A percentile compares a stretch with the other conserved stretches of the same genome.
Conservation (phyloP, 2,329 filamentous ascomycete genomes). For the Penicillium sp. region DNA sequence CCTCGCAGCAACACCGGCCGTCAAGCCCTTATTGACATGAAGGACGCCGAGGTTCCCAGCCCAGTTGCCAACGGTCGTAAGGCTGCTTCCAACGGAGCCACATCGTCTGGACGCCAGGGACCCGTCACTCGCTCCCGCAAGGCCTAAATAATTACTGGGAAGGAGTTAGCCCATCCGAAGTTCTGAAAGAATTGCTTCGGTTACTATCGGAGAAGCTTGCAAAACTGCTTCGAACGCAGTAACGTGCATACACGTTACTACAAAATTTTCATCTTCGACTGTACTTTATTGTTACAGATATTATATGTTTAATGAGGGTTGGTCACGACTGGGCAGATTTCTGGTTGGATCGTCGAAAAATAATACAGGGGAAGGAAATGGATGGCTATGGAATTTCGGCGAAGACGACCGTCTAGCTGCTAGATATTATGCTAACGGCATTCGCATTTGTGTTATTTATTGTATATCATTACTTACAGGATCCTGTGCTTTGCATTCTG, state of each 20-base stretch:
- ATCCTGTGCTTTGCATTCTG: not conserved
- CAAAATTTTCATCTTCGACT: slow-evolving; percentile 11
- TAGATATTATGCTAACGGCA: not conserved
- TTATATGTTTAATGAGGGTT: slow-evolving; percentile 15
- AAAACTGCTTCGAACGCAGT: not conserved
- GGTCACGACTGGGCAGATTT: slow-evolving; percentile 9
- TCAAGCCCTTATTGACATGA: slow-evolving; percentile 81
- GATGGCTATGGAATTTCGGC: not conserved
- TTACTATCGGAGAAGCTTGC: not conserved
- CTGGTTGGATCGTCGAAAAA: slow-evolving; percentile 5
- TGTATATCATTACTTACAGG: not conserved
- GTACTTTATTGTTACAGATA: slow-evolving; percentile 12
- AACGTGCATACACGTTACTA: not conserved
- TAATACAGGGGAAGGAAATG: not conserved
- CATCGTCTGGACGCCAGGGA: slow-evolving; percentile 38
- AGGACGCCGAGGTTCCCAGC: slow-evolving; percentile 60
- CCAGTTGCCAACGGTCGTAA: slow-evolving; percentile 17
- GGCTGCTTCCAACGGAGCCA: slow-evolving; percentile 24
- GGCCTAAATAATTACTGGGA: slow-evolving; percentile 32
- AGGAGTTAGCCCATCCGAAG: not conserved
- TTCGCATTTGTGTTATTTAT: not conserved
- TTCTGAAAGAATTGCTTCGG: not conserved
- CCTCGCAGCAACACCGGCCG: slow-evolving; percentile 62
- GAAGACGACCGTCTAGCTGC: not conserved
- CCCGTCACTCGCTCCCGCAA: slow-evolving; percentile 46